Evolutionary conservation across 345 rosid genomes (phyloP).

Genomic region (Raphanus sativus): DNA sequence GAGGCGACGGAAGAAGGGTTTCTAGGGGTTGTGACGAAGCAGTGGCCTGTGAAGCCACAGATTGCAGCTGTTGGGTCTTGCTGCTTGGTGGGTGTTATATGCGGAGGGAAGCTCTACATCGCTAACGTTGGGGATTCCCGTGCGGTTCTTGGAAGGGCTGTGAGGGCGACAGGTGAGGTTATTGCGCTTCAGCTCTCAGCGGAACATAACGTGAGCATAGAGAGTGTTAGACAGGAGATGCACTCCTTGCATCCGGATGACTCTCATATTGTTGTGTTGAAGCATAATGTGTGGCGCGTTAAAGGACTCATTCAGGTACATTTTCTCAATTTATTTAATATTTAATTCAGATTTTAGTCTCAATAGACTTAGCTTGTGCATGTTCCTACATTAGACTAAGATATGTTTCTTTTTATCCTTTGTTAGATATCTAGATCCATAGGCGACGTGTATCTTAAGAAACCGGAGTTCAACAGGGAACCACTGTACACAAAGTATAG

Average conservation of each 20-base stretch:
- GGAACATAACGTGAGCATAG: constrained; percentile 86
- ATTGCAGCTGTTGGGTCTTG: constrained; percentile 99
- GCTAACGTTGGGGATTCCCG: constrained; percentile 97
- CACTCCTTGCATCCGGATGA: constrained; percentile 88
- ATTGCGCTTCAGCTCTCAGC: constrained; percentile 85
- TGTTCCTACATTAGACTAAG: background rate
- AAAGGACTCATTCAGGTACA: constrained; percentile 94
- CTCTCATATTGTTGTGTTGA: constrained; percentile 74
- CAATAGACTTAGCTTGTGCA: background rate
- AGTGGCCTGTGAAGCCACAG: constrained; percentile 92
- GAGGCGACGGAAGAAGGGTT: constrained; percentile 98
- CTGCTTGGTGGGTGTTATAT: constrained; percentile 81
- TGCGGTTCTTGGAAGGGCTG: constrained; percentile 84
- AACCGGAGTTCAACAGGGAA: constrained; percentile 85
- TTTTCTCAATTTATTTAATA: background rate
- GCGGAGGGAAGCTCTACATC: constrained; percentile 72
- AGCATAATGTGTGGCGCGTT: constrained; percentile 96
- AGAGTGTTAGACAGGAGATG: constrained; percentile 91
- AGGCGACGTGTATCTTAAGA: constrained; percentile 87
- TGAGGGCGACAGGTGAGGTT: constrained; percentile 85
- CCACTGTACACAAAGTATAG: constrained; percentile 83
- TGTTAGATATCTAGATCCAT: constrained; percentile 90
- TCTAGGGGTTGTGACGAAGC: constrained; percentile 72
- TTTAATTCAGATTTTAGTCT: background rate
- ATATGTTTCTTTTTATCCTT: constrained; percentile 8